A percentile compares a stretch with the other conserved stretches of the same genome.
Evolutionary conservation across 805 yeast genomes (phyloP).

Genomic region (Schizosaccharomyces cryophilus): DNA sequence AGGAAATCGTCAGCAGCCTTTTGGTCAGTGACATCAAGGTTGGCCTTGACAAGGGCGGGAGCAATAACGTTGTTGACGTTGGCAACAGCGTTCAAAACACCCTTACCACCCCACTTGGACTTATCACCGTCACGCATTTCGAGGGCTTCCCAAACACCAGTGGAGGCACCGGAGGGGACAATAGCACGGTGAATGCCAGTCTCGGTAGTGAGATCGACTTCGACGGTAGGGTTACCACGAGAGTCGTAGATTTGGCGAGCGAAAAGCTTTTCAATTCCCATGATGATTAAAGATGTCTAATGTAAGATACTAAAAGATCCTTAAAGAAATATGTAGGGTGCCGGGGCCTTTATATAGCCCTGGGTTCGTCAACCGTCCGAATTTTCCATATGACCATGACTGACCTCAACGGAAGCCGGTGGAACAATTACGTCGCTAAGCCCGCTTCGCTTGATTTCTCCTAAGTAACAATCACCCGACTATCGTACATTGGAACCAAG

Average conservation of each 20-base stretch:
- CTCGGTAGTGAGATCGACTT: constrained; percentile 84
- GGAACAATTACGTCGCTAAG: neutral
- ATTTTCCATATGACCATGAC: neutral
- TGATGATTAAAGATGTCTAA: constrained; percentile 12
- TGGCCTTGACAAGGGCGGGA: constrained; percentile 67
- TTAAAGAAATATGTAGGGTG: neutral
- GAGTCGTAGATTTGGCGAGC: constrained; percentile 98
- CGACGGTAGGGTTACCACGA: constrained; percentile 92
- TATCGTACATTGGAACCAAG: too few species aligned
- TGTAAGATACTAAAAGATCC: neutral
- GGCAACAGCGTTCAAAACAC: constrained; percentile 85
- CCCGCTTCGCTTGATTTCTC: too few species aligned
- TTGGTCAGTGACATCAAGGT: constrained; percentile 72
- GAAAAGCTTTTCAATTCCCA: constrained; percentile 70
- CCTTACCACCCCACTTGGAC: constrained; percentile 94
- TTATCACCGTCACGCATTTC: constrained; percentile 92
- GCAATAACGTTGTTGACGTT: constrained; percentile 89
- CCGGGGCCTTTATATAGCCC: neutral
- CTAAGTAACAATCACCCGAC: too few species aligned
- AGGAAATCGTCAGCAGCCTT: constrained; percentile 66
- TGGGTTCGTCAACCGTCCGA: neutral
- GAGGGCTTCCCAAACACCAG: constrained; percentile 95
- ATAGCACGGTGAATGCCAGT: constrained; percentile 88
- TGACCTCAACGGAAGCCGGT: neutral
- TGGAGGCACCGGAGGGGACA: constrained; percentile 98